A percentile compares a stretch with the other conserved stretches of the same genome.
These are phyloP conservation scores for Silene noctiflora DNA, from an alignment of 179 eudicot species.

Conservation along the genomic window DNA sequence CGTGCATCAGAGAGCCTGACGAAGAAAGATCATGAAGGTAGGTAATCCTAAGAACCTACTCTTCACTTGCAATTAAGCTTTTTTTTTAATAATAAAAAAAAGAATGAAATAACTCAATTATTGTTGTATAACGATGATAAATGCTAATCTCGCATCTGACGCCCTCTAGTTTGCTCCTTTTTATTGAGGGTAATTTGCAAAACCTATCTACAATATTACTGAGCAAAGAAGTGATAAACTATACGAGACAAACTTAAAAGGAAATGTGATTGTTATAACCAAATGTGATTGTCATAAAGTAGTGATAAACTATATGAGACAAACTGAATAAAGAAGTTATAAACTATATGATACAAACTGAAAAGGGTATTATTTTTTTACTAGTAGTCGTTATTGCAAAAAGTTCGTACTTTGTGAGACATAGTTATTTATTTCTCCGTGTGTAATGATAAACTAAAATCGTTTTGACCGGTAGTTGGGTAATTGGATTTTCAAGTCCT, in stretches of 20 bases:
- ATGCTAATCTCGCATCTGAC: not conserved
- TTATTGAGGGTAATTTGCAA: not conserved
- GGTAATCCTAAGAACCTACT: constrained; percentile 23
- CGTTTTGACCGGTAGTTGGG: not conserved
- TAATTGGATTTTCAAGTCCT: not conserved
- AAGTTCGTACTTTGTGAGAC: not conserved
- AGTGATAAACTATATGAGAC: too few relatives aligned
- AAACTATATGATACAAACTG: not conserved
- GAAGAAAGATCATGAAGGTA: constrained; percentile 80
- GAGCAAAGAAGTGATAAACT: too few relatives aligned
- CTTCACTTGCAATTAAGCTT: not conserved
- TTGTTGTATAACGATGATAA: not conserved
- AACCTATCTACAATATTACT: not conserved
- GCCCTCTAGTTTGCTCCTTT: not conserved
- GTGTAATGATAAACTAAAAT: not conserved
- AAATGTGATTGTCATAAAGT: too few relatives aligned
- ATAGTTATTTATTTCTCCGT: not conserved
- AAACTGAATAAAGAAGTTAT: too few relatives aligned
- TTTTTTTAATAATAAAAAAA: not conserved
- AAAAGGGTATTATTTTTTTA: not conserved
- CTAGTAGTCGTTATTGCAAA: not conserved
- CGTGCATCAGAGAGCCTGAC: constrained; percentile 63
- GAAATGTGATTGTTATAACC: not conserved
- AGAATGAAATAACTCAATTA: not conserved
- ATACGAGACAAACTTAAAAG: too few relatives aligned